Evolutionary conservation across 1,284 basidiomycete genomes (phyloP), one percentile per base, ranked within the genome.

Genomic region (Malassezia japonica): DNA sequence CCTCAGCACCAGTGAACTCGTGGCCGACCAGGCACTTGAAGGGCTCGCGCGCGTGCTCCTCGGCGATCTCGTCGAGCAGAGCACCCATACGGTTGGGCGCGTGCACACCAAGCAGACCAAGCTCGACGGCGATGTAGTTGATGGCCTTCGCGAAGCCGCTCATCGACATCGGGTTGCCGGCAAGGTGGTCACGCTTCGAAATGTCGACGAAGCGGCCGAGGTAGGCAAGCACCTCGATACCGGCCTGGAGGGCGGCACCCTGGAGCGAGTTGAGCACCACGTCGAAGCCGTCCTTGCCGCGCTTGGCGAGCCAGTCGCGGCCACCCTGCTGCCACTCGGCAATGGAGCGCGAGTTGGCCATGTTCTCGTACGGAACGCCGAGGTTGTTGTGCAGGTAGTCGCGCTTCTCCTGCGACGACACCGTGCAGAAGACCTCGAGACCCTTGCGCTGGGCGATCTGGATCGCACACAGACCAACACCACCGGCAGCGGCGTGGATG

Each of bases 401-500:
- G 29, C 51, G 51, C 51, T 54, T 54, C 47, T 54, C 51, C 47
- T 54, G 45, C 21, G 46, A 48, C 1, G 46, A 48, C 28, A 54
- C 51, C 18, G 51, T 54, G 45, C 49, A 57, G 50, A 57, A 51
- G 12, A 52, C 50, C 18, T 51, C 50, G 13, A 49, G 32, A 12
- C 52, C 55, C 16, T 44, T 27, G 20, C 48, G 50, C 45, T 52
- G 50, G 20, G 49, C 55, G 25, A 57, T 49, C 43, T 57, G 55
- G 33, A 57, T 57, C 18, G 55, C 55, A 43, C 46, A 51, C 20
- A 79, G 68, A 2, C 80, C 81, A 2, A 81, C 75, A 23, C 81
- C 81, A 27, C 92, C 92, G 0, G 92, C 91, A n/a, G 92, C 81
- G 13, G 92, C 91, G 69, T 92, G 87, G 15, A 95, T 79, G 41